Evolutionary conservation across 441 rosid genomes (phyloP).

Genomic region (Populus hybrid): DNA sequence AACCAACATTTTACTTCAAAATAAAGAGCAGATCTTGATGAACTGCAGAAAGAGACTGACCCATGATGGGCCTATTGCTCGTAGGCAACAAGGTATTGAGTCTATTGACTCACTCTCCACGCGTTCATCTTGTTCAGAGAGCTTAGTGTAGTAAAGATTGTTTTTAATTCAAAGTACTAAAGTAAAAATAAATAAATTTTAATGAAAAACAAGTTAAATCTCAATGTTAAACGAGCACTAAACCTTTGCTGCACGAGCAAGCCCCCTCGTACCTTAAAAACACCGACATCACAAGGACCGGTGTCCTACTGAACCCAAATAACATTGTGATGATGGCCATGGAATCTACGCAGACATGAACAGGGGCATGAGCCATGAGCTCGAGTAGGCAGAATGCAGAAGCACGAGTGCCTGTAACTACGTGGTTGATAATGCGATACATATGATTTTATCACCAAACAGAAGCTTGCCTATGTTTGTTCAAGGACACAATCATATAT

Average conservation of each 20-base stretch:
- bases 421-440: not conserved
- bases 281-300: not conserved
- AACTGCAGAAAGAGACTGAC: not conserved
- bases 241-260: not conserved
- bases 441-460: not conserved
- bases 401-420: not conserved
- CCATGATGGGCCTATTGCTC: not conserved
- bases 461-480: not conserved
- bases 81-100: not conserved
- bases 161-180: too few species aligned
- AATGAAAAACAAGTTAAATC: too few species aligned
- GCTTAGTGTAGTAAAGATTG: too few species aligned
- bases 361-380: not conserved
- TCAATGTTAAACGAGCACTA: too few species aligned
- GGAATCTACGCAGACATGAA: not conserved
- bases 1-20: too few species aligned
- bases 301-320: not conserved
- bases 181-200: too few species aligned
- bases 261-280: not conserved
- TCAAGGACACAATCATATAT: not conserved
- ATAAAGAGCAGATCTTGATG: too few species aligned
- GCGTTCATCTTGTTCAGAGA: not conserved
- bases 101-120: not conserved
- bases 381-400: not conserved
- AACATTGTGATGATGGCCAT: not conserved